phyloP scores from a whole-genome alignment of 495 filamentous ascomycete species.

The Aeminium ludgeri region DNA sequence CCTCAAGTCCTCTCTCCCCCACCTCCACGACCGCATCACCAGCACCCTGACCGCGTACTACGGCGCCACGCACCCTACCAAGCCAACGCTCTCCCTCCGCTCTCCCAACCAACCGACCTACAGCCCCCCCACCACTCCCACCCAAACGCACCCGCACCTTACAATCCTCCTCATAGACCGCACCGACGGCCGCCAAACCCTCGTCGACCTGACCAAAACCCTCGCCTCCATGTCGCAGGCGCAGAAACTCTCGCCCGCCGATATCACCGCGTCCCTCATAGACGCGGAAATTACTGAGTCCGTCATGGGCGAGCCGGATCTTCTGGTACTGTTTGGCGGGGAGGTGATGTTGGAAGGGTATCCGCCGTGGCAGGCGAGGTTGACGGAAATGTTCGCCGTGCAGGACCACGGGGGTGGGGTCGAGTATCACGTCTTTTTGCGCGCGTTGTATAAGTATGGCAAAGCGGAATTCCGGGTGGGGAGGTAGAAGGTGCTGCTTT shows the following conservation, averaged over 20 bases:
- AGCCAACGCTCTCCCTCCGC: constrained; percentile 46
- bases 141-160: constrained; percentile 32
- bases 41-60: constrained; percentile 71
- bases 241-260: constrained; percentile 55
- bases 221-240: constrained; percentile 87
- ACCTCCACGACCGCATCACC: constrained; percentile 54
- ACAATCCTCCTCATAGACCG: constrained; percentile 74
- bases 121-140: constrained; percentile 22
- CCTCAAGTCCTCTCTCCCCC: constrained; percentile 67
- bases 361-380: constrained; percentile 84
- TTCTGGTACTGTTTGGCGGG: constrained; percentile 72
- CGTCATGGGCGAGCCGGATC: constrained; percentile 69
- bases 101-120: constrained; percentile 57
- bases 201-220: constrained; percentile 91
- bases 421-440: constrained; percentile 83
- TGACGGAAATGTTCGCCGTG: constrained; percentile 79
- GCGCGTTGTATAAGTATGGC: constrained; percentile 66
- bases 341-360: constrained; percentile 73
- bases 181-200: constrained; percentile 76
- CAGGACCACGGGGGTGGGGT: constrained; percentile 53
- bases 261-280: constrained; percentile 75
- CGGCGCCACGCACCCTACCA: constrained; percentile 53
- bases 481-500: too few species aligned
- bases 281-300: constrained; percentile 67
- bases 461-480: constrained; percentile 39